Percentiles rank a stretch among this genome's conserved stretches.
Evolutionary conservation across 768 basidiomycete species (phyloP).

Genomic region (Scleroderma bovista): DNA sequence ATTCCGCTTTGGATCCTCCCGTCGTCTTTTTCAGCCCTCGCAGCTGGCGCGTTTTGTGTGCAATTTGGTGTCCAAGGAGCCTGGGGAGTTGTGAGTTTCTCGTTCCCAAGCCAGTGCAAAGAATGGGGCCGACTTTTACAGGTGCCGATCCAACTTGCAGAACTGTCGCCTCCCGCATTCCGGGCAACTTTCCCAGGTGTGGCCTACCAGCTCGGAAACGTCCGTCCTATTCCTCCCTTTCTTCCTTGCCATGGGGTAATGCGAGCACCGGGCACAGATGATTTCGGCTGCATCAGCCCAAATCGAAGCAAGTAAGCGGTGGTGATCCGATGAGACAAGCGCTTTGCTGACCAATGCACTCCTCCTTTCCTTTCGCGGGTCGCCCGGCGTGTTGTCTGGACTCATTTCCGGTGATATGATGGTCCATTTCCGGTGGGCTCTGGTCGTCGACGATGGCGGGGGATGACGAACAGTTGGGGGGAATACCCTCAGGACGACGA

Average conservation of each 20-base stretch:
- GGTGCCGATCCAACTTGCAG: constrained; percentile 75
- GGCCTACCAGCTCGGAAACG: constrained; percentile 79
- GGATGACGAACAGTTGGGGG: constrained; percentile 50
- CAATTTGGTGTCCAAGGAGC: constrained; percentile 90
- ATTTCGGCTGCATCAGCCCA: constrained; percentile 71
- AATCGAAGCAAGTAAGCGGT: constrained; percentile 62
- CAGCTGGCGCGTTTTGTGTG: constrained; percentile 82
- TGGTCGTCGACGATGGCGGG: not conserved
- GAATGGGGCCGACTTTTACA: constrained; percentile 4
- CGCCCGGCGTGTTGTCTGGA: not conserved
- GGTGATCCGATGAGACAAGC: not conserved
- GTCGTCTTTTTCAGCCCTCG: constrained; percentile 53
- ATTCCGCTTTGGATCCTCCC: constrained; percentile 88
- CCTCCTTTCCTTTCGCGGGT: not conserved
- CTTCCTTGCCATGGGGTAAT: not conserved
- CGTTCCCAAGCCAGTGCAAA: not conserved
- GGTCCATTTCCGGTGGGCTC: not conserved
- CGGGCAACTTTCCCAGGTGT: constrained; percentile 84
- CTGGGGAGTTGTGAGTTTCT: constrained; percentile 69
- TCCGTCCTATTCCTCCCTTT: constrained; percentile 4
- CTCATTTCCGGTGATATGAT: too few relatives aligned
- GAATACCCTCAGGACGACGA: constrained; percentile 46
- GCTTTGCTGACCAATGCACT: not conserved
- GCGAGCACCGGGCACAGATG: constrained; percentile 32
- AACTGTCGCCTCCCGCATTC: constrained; percentile 86